Evolutionary conservation across 768 basidiomycete genomes (phyloP).

Genomic region (Suillus placidus): DNA sequence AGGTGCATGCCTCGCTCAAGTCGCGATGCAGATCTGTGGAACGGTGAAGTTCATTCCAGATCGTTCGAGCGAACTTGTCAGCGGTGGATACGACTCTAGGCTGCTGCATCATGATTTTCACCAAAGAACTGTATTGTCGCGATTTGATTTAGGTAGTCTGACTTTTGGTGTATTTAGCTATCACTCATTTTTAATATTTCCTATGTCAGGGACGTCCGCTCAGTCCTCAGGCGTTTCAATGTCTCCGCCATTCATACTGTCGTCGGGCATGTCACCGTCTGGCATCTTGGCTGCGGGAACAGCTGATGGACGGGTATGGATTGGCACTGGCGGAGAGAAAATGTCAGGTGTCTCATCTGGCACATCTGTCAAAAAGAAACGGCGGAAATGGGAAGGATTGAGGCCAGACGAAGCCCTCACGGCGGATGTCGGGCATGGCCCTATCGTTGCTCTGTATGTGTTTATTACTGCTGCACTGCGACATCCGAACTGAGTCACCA

Average conservation of each 20-base stretch:
- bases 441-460: slow-evolving; percentile 69
- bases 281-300: slow-evolving; percentile 72
- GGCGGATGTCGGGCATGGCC: slow-evolving; percentile 66
- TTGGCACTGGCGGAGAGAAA: slow-evolving; percentile 73
- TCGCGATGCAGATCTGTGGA: slow-evolving; percentile 63
- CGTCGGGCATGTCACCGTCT: slow-evolving; percentile 55
- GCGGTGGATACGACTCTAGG: slow-evolving; percentile 74
- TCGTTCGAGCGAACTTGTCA: slow-evolving; percentile 71
- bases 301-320: slow-evolving; percentile 73
- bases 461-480: neutral
- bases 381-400: slow-evolving; percentile 76
- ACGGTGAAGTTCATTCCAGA: slow-evolving; percentile 72
- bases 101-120: slow-evolving; percentile 69
- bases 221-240: slow-evolving; percentile 54
- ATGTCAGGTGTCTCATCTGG: slow-evolving; percentile 17
- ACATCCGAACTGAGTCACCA: slow-evolving; percentile 7
- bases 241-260: slow-evolving; percentile 77
- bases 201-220: slow-evolving; percentile 39
- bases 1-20: slow-evolving; percentile 8
- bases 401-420: slow-evolving; percentile 46
- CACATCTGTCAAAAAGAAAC: slow-evolving; percentile 46
- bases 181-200: slow-evolving; percentile 9
- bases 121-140: slow-evolving; percentile 59
- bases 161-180: neutral
- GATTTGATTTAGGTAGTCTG: slow-evolving; percentile 56